Evolutionary conservation across 2,329 filamentous ascomycete species (phyloP), one percentile per base, ranked within the genome.

Genomic region (Penicillium hordei): DNA sequence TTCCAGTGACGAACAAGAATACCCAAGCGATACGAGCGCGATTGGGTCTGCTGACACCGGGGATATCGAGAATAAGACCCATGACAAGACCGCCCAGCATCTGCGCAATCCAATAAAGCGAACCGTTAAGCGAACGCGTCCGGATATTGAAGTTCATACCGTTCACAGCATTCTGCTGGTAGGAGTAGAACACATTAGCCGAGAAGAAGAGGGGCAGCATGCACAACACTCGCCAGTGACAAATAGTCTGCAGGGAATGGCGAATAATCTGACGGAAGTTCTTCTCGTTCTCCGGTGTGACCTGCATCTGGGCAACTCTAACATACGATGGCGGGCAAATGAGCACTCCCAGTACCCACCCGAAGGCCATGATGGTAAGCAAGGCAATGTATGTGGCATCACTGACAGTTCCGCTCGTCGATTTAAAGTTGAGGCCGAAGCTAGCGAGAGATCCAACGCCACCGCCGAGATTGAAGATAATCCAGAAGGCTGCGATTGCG

Each of bases 141-240:
- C 82, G 79, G 55, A 82, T 79, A 64, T 82, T 81, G 72, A 85
- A 85, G 34, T 78, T 79, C 57, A 77, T 74, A 12, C 78, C 79
- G 70, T 85, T 85, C 69, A 84, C 81, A 58, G 75, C 73, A 67
- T 83, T 83, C 60, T 82, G 81, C 66, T 84, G 82, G 66, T 84
- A 84, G 43, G 80, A 81, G 69, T 84, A 84, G 67, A 83, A 83
- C 55, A 81, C 76, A 65, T 84, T 83, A 62, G 81, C 81, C 27
- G 75, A 78, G 70, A 83, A 83, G 74, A 84, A 84, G 60, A 84
- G 74, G 15, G 82, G 82, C 43, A 83, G 72, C 67, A 83, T 76
- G 61, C 74, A 79, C 8, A 78, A 63, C 0, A 82, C 76, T 23
- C 78, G 74, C 79, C 79, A 80, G 49, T 78, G 73, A 1, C 50